phyloP scores from a whole-genome alignment of 2,329 filamentous ascomycete species.

The Ceratocystis colombiana region DNA sequence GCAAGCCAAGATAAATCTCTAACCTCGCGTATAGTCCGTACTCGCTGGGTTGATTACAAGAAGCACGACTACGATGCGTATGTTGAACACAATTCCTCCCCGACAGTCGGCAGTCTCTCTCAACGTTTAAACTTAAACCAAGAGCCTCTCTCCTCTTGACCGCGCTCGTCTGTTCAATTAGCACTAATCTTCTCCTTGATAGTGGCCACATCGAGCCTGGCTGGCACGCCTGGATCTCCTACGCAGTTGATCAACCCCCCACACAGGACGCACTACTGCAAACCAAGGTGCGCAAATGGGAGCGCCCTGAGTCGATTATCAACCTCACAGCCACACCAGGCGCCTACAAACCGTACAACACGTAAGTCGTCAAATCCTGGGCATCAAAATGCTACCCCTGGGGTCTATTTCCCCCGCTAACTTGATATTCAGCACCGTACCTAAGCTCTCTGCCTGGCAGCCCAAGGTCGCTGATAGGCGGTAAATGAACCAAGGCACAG shows the following conservation, averaged over 20 bases:
- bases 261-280: constrained; percentile 62
- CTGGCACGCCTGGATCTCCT: constrained; percentile 98
- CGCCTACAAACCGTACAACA: constrained; percentile 89
- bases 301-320: constrained; percentile 58
- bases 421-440: constrained; percentile 37
- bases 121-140: background rate
- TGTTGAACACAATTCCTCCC: constrained; percentile 2
- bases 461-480: constrained; percentile 32
- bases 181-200: background rate
- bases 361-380: constrained; percentile 50
- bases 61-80: constrained; percentile 65
- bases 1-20: background rate
- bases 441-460: constrained; percentile 47
- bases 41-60: constrained; percentile 96
- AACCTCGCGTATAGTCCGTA: constrained; percentile 54
- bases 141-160: background rate
- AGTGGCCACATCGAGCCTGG: constrained; percentile 76
- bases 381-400: background rate
- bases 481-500: constrained; percentile 17
- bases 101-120: background rate
- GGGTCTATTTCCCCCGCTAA: constrained; percentile 1
- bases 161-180: background rate
- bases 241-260: constrained; percentile 80
- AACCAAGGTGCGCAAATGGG: constrained; percentile 61
- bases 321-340: constrained; percentile 66